Percentiles rank a stretch among this genome's conserved stretches.
Conservation (phyloP, 306 rosid species). For the Cucurbita ficifolia region DNA sequence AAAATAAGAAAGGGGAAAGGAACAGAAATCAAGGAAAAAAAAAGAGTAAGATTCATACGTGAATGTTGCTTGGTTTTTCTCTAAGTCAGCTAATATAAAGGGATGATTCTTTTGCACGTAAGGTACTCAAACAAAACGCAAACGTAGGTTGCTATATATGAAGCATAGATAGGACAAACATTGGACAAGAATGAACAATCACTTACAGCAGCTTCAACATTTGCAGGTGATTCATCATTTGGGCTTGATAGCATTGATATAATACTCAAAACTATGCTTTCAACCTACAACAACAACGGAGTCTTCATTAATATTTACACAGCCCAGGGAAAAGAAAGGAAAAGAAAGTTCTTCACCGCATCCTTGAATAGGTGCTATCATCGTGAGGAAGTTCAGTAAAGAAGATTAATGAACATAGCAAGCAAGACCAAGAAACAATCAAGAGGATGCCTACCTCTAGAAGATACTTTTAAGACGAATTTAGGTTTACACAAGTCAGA, state of each 20-base stretch:
- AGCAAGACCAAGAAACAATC: not conserved
- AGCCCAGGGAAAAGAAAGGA: not conserved
- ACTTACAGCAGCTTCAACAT: conserved; percentile 99
- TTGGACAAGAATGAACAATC: not conserved
- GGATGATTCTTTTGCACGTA: not conserved
- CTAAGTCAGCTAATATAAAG: not conserved
- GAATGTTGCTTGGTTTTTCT: not conserved
- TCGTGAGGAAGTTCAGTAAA: not conserved
- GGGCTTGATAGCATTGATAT: conserved; percentile 98
- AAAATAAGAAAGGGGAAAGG: not conserved
- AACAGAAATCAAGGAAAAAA: not conserved
- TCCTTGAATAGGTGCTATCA: not conserved
- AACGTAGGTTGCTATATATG: not conserved
- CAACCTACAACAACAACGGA: conserved; percentile 47
- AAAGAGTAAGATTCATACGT: not conserved
- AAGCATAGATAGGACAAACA: not conserved
- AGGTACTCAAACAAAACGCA: not conserved
- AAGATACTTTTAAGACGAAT: not conserved
- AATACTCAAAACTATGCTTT: conserved; percentile 95
- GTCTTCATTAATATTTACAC: not conserved
- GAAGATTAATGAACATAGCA: not conserved
- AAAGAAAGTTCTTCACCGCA: not conserved
- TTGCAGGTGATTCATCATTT: conserved; percentile 96
- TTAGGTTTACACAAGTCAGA: not conserved
- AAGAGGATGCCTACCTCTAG: not conserved